phyloP scores from a whole-genome alignment of 257 asterid genomes.

The Verbascum thapsus region DNA sequence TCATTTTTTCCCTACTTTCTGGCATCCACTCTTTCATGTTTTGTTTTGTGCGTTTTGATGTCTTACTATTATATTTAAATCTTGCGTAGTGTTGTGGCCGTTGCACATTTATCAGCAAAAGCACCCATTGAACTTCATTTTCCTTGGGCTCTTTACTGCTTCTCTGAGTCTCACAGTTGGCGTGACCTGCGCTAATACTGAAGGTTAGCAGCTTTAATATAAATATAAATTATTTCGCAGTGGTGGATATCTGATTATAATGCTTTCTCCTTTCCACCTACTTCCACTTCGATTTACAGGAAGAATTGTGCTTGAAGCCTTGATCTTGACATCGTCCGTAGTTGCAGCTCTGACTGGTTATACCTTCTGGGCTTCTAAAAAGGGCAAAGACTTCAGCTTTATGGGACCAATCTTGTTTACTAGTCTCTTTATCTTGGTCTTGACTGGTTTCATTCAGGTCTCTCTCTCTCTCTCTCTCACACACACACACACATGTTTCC shows the following conservation, averaged over 20 bases:
- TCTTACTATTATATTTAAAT: conserved; percentile 26
- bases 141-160: conserved; percentile 91
- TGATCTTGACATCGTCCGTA: conserved; percentile 90
- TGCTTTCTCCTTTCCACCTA: conserved; percentile 13
- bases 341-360: conserved; percentile 84
- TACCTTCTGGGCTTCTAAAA: conserved; percentile 99
- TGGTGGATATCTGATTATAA: conserved; percentile 3
- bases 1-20: no score
- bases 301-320: conserved; percentile 86
- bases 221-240: no score
- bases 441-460: conserved; percentile 93
- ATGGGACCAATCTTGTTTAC: conserved; percentile 96
- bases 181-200: conserved; percentile 91
- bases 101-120: conserved; percentile 78
- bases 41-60: background rate
- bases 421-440: conserved; percentile 71
- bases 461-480: conserved; percentile 12
- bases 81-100: conserved; percentile 81
- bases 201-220: conserved; percentile 64
- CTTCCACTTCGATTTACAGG: conserved; percentile 55
- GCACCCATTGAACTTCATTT: conserved; percentile 88
- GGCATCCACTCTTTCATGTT: background rate
- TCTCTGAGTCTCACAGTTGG: conserved; percentile 90
- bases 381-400: conserved; percentile 95
- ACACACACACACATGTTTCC: no score